A percentile compares a stretch with the other conserved stretches of the same genome.
Evolutionary conservation across 805 yeast species (phyloP).

Genomic region (Pichia ethanolica): DNA sequence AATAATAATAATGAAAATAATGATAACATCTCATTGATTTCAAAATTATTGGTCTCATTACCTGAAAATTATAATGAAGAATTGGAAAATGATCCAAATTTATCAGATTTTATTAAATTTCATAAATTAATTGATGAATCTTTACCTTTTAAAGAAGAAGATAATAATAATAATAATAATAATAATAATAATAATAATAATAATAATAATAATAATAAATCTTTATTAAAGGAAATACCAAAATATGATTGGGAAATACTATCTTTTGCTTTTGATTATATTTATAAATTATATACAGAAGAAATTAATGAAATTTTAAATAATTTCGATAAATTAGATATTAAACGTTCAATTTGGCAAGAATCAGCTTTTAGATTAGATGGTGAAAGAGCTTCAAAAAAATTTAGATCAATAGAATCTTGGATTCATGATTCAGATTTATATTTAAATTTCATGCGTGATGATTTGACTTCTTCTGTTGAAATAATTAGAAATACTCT

Average conservation of each 20-base stretch:
- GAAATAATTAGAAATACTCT: slow-evolving; percentile 18
- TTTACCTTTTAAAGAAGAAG: too few relatives aligned
- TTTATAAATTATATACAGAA: slow-evolving; percentile 17
- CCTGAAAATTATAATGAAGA: not conserved
- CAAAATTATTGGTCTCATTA: not conserved
- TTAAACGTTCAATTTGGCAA: slow-evolving; percentile 19
- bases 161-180: not conserved
- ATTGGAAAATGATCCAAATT: slow-evolving; percentile 6
- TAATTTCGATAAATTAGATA: slow-evolving; percentile 17
- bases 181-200: not conserved
- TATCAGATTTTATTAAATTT: not conserved
- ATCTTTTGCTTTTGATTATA: slow-evolving; percentile 16
- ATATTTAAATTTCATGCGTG: slow-evolving; percentile 10
- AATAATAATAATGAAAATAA: not conserved
- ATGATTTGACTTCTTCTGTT: slow-evolving; percentile 16
- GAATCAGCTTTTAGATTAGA: slow-evolving; percentile 21
- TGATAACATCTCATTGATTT: not conserved
- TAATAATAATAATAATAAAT: not conserved
- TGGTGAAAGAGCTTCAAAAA: slow-evolving; percentile 15
- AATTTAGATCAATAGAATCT: slow-evolving; percentile 12
- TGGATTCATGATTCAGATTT: slow-evolving; percentile 17
- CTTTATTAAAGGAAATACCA: slow-evolving; percentile 11
- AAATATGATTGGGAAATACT: slow-evolving; percentile 21
- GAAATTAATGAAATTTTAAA: slow-evolving; percentile 17
- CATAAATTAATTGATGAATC: slow-evolving; percentile 1